These are phyloP conservation scores for Apiotrichum porosum DNA, from an alignment of 1,284 basidiomycete species.

Conservation along the genomic window DNA sequence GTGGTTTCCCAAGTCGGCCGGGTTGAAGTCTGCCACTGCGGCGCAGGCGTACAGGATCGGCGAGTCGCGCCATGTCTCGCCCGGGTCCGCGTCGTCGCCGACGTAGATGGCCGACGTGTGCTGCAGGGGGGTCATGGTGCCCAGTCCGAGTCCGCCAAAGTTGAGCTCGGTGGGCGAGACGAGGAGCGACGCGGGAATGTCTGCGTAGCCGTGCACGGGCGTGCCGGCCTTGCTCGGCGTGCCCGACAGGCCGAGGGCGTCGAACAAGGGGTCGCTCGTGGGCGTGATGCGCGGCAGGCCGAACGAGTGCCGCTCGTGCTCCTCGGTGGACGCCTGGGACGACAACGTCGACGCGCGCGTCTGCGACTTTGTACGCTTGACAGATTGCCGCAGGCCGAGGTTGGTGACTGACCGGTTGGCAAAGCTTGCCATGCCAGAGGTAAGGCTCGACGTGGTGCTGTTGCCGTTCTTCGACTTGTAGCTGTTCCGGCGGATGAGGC, in stretches of 20 bases:
- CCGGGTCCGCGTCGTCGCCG: conserved; percentile 22
- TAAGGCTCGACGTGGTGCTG: not conserved
- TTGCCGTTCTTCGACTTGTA: not conserved
- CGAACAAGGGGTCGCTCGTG: conserved; percentile 11
- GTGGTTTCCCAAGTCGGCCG: conserved; percentile 25
- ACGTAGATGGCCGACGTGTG: not conserved
- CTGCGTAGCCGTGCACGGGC: not conserved
- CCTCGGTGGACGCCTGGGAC: not conserved
- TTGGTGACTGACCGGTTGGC: conserved; percentile 1
- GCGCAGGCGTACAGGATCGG: conserved; percentile 42
- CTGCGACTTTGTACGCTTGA: not conserved
- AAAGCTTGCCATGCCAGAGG: not conserved
- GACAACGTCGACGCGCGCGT: not conserved
- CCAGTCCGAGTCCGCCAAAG: conserved; percentile 1
- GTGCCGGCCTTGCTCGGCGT: not conserved
- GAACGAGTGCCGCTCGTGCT: conserved; percentile 28
- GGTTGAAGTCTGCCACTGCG: conserved; percentile 45
- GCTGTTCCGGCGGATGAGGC: conserved; percentile 2
- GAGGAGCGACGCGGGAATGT: conserved; percentile 3
- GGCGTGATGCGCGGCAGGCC: conserved; percentile 35
- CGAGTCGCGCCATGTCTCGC: conserved; percentile 38
- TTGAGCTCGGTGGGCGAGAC: not conserved
- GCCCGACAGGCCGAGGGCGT: not conserved
- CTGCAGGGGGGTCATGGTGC: not conserved
- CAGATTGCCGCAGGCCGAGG: not conserved